Evolutionary conservation across 352 stramenopile genomes (phyloP), one percentile per base, ranked within the genome.

Genomic region (Phytophthora cryptogea): DNA sequence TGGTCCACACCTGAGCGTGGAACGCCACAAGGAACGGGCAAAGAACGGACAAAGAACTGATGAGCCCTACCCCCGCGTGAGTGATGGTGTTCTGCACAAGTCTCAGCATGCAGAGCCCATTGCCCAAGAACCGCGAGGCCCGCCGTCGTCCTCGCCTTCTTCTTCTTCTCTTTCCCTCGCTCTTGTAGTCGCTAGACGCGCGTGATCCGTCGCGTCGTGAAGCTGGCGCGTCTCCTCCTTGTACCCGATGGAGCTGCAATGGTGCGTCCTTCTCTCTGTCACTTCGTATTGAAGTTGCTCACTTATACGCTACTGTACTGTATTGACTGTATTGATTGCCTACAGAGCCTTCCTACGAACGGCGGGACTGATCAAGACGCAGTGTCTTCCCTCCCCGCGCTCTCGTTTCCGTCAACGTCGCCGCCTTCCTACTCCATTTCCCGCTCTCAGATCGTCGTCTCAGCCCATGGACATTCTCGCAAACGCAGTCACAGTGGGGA

Each of bases 201-300:
- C 40, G 55, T 61, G 10, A 36, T 44, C 62, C 20, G 14, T 52
- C 54, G 62, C 49, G 58, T 67, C 54, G 56, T 72, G 68, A 83
- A 83, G 62, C 74, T 83, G 74, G 68, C 63, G 71, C 68, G 57
- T 45, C 58, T 61, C 42, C 61, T 63, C 45, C 47, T 69, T 45
- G 60, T 68, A 46, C 57, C 65, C 71, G 71, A 83, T 83, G 74
- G 65, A 67, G 54, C 68, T 70, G 60, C 61, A 63, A 80, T 80
- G 74, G 74, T 79, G 49, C 57, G 73, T 72, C 8, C 7, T 30
- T 20, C 14, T 27, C 5, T 41, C 40, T 16, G 30, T 40, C 51
- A 7, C 49, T 26, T 33, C 16, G 16, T 43, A 8, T 59, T 40
- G 30, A 46, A 45, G 20, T 36, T 32, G 8, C 26, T 10, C 41